Percentiles rank a stretch among this genome's conserved stretches.
These are phyloP conservation scores for barley (Hordeum vulgare) DNA, from an alignment of 176 grass and related monocot genomes.

Conservation along the genomic window MorexV3_pseudomolecules_assembly NC_058522.1:461533561-461534060, in stretches of 20 bases:
- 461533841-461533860: constrained; percentile 54
- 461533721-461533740: constrained; percentile 73
- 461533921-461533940: not conserved
- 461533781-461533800: constrained; percentile 87
- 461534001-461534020: not conserved
- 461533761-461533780: constrained; percentile 90
- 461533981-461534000: not conserved
- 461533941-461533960: not conserved
- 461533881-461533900: not conserved
- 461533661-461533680: not conserved
- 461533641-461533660: not conserved
- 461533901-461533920: not conserved
- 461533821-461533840: constrained; percentile 65
- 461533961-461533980: not conserved
- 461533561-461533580: not conserved
- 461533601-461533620: not conserved
- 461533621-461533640: not conserved
- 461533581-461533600: not conserved
- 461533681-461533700: constrained; percentile 25
- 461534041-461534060: not conserved
- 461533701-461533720: constrained; percentile 92
- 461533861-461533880: not conserved
- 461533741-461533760: constrained; percentile 92
- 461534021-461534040: not conserved
- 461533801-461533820: constrained; percentile 86